These are phyloP conservation scores for Tetracladium marchalianum DNA, from an alignment of 495 filamentous ascomycete genomes.

Conservation along the genomic window DNA sequence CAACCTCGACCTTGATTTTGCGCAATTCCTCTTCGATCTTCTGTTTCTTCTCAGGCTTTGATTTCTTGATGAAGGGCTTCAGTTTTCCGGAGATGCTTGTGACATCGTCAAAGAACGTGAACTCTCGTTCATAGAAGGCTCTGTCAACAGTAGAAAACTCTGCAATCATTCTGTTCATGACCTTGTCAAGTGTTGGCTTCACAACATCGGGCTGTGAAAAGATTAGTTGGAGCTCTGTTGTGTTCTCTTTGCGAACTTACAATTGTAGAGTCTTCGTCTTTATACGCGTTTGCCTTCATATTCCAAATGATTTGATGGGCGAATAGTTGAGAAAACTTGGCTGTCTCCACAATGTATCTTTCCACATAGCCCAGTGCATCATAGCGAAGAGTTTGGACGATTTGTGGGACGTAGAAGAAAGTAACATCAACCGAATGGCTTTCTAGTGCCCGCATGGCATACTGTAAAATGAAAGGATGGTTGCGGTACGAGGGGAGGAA, in stretches of 20 bases:
- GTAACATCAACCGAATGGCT: slow-evolving; percentile 90
- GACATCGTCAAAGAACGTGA: slow-evolving; percentile 95
- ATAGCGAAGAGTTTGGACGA: slow-evolving; percentile 93
- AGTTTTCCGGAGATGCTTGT: slow-evolving; percentile 93
- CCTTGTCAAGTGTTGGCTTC: slow-evolving; percentile 86
- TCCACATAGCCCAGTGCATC: slow-evolving; percentile 93
- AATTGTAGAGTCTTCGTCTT: slow-evolving; percentile 85
- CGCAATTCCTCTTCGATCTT: slow-evolving; percentile 98
- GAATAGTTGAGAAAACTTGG: slow-evolving; percentile 90
- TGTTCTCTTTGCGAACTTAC: slow-evolving; percentile 39
- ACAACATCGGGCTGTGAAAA: slow-evolving; percentile 67
- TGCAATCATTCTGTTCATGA: slow-evolving; percentile 70
- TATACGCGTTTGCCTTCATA: slow-evolving; percentile 98
- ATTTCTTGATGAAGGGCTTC: slow-evolving; percentile 81
- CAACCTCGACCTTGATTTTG: slow-evolving; percentile 92
- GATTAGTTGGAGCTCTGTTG: slow-evolving; percentile 24
- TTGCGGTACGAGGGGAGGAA: slow-evolving; percentile 92
- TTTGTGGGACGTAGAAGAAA: slow-evolving; percentile 97
- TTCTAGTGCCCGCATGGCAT: slow-evolving; percentile 92
- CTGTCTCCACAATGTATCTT: slow-evolving; percentile 91
- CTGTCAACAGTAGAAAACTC: slow-evolving; percentile 73
- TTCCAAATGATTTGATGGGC: slow-evolving; percentile 99
- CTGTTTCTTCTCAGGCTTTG: slow-evolving; percentile 95
- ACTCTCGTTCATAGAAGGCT: slow-evolving; percentile 89
- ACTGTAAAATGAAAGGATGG: slow-evolving; percentile 90